A percentile compares a stretch with the other conserved stretches of the same genome.
Evolutionary conservation across 2,329 filamentous ascomycete genomes (phyloP).

Genomic region (Alternaria metachromatica): DNA sequence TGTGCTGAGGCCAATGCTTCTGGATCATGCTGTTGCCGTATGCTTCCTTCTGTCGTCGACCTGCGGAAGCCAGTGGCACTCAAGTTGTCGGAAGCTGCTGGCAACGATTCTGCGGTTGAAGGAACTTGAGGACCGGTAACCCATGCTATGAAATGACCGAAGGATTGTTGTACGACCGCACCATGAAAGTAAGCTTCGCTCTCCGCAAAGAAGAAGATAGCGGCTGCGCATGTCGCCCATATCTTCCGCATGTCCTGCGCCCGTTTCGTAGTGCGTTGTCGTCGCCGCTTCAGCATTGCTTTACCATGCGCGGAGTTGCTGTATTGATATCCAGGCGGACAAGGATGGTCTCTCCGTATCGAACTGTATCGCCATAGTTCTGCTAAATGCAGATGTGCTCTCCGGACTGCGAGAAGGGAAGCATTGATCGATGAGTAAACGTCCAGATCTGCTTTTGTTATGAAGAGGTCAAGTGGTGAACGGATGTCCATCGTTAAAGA

Average conservation of each 20-base stretch:
- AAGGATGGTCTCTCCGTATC: slow-evolving; percentile 77
- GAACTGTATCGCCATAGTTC: slow-evolving; percentile 86
- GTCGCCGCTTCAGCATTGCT: slow-evolving; percentile 65
- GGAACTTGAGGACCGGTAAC: slow-evolving; percentile 54
- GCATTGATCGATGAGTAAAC: slow-evolving; percentile 85
- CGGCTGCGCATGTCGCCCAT: slow-evolving; percentile 89
- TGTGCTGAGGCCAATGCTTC: slow-evolving; percentile 85
- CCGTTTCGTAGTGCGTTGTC: slow-evolving; percentile 69
- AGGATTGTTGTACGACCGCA: slow-evolving; percentile 82
- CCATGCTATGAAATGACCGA: slow-evolving; percentile 81
- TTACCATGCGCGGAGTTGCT: slow-evolving; percentile 68
- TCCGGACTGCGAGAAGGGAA: slow-evolving; percentile 83
- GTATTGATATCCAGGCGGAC: slow-evolving; percentile 69
- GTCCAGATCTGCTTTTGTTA: slow-evolving; percentile 76
- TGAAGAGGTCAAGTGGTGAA: slow-evolving; percentile 85
- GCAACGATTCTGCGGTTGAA: not conserved
- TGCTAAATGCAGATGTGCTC: slow-evolving; percentile 83
- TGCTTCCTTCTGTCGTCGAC: not conserved
- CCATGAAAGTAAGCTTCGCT: slow-evolving; percentile 88
- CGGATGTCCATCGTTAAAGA: slow-evolving; percentile 73
- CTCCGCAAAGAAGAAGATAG: slow-evolving; percentile 88
- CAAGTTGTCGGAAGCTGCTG: slow-evolving; percentile 10
- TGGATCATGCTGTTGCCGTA: slow-evolving; percentile 70
- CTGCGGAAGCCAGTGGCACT: slow-evolving; percentile 9
- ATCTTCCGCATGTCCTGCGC: slow-evolving; percentile 75